Percentiles rank a stretch among this genome's conserved stretches.
Conservation (phyloP, 2,329 filamentous ascomycete genomes). For the Sporothrix brasiliensis region DNA sequence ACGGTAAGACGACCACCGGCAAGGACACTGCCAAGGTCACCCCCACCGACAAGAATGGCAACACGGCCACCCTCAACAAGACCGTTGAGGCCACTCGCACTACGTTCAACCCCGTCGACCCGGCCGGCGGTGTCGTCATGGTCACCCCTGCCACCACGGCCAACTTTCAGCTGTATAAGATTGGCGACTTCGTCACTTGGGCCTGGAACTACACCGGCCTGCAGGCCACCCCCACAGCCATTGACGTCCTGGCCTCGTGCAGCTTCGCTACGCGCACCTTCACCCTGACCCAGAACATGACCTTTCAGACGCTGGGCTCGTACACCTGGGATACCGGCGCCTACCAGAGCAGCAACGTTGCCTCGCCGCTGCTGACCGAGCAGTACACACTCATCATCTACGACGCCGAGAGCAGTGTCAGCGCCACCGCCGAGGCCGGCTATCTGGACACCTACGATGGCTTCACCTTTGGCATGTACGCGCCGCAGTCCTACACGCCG, state of each 20-base stretch:
- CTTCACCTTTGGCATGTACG: constrained; percentile 63
- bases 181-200: constrained; percentile 62
- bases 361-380: constrained; percentile 54
- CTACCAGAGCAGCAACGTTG: constrained; percentile 52
- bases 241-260: constrained; percentile 63
- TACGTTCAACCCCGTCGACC: constrained; percentile 51
- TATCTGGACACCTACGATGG: constrained; percentile 54
- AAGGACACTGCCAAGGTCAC: constrained; percentile 29
- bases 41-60: constrained; percentile 36
- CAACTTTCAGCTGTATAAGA: constrained; percentile 59
- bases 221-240: constrained; percentile 59
- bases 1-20: constrained; percentile 35
- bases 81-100: constrained; percentile 42
- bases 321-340: constrained; percentile 62
- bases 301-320: constrained; percentile 53
- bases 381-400: constrained; percentile 65
- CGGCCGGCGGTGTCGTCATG: constrained; percentile 58
- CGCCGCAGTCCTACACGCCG: constrained; percentile 54
- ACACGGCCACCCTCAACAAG: constrained; percentile 37
- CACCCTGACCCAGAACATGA: constrained; percentile 67
- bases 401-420: constrained; percentile 58
- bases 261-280: constrained; percentile 56
- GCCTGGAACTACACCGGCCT: constrained; percentile 68
- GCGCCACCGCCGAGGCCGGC: constrained; percentile 56
- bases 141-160: constrained; percentile 53